A percentile compares a stretch with the other conserved stretches of the same genome.
Conservation (phyloP, 169 alveolate genomes). For the Plasmodium malariae region DNA sequence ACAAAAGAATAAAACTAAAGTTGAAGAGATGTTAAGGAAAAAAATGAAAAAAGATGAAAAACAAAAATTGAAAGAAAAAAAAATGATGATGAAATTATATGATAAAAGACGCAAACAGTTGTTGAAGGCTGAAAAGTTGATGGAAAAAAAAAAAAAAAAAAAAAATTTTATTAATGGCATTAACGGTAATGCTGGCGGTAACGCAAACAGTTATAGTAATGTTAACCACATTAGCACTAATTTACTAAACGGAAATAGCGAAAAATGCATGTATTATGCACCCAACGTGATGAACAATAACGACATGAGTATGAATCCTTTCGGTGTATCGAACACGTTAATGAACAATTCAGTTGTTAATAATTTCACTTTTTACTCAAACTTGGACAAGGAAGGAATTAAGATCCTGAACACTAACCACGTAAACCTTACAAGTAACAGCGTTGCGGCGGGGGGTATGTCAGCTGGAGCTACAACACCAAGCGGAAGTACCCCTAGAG, state of each 20-base stretch:
- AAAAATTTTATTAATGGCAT: background rate
- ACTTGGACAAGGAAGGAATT: background rate
- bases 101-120: conserved; percentile 43
- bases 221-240: background rate
- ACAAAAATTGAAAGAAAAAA: conserved; percentile 65
- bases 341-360: conserved; percentile 20
- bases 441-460: background rate
- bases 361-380: conserved; percentile 18
- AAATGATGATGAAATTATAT: conserved; percentile 28
- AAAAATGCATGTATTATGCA: background rate
- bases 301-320: background rate
- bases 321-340: conserved; percentile 3
- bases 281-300: conserved; percentile 1
- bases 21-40: conserved; percentile 38
- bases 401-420: background rate
- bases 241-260: background rate
- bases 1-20: background rate
- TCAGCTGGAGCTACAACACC: too few species aligned
- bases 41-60: conserved; percentile 60
- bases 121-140: conserved; percentile 41
- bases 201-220: background rate
- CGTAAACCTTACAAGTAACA: background rate
- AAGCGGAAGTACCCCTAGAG: too few species aligned
- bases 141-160: conserved; percentile 54
- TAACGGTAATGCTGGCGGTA: background rate